Percentiles rank a stretch among this genome's conserved stretches.
Conservation (phyloP, 495 filamentous ascomycete genomes). For the Hypoxylon crocopeplum region DNA sequence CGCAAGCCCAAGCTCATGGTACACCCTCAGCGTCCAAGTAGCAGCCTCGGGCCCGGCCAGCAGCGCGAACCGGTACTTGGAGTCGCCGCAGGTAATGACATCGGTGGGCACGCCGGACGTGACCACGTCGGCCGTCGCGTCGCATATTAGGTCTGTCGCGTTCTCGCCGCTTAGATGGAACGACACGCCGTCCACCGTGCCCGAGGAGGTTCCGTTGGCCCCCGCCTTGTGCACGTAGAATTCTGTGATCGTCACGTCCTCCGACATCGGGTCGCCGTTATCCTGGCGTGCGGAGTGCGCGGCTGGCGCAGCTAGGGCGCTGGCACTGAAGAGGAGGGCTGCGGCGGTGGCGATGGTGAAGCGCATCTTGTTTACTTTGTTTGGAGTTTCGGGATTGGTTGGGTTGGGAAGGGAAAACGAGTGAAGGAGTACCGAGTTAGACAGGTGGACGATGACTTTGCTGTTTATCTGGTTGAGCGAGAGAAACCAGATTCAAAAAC, state of each 20-base stretch:
- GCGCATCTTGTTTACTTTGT: constrained; percentile 21
- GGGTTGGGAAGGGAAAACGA: not conserved
- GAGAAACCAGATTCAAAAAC: not conserved
- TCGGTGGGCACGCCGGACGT: constrained; percentile 3
- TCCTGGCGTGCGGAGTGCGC: not conserved
- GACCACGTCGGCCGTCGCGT: not conserved
- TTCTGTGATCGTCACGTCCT: constrained; percentile 15
- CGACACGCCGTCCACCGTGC: constrained; percentile 18
- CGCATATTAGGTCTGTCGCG: constrained; percentile 17
- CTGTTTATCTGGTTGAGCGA: constrained; percentile 10
- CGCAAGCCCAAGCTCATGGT: constrained; percentile 9
- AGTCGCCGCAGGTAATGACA: constrained; percentile 13
- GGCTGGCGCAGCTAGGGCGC: constrained; percentile 5
- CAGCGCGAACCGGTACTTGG: constrained; percentile 18
- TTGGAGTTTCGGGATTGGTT: not conserved
- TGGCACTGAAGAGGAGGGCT: constrained; percentile 13
- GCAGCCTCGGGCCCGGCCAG: not conserved
- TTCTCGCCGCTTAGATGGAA: constrained; percentile 16
- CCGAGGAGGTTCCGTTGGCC: not conserved
- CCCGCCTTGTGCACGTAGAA: constrained; percentile 19
- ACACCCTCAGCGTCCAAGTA: constrained; percentile 3
- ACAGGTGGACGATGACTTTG: not conserved
- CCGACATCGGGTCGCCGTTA: too few species aligned
- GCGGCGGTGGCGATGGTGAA: constrained; percentile 20
- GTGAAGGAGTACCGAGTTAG: constrained; percentile 3